Percentiles rank a stretch among this genome's conserved stretches.
Conservation (phyloP, 2,329 filamentous ascomycete species). For the Epichloe coenophiala region DNA sequence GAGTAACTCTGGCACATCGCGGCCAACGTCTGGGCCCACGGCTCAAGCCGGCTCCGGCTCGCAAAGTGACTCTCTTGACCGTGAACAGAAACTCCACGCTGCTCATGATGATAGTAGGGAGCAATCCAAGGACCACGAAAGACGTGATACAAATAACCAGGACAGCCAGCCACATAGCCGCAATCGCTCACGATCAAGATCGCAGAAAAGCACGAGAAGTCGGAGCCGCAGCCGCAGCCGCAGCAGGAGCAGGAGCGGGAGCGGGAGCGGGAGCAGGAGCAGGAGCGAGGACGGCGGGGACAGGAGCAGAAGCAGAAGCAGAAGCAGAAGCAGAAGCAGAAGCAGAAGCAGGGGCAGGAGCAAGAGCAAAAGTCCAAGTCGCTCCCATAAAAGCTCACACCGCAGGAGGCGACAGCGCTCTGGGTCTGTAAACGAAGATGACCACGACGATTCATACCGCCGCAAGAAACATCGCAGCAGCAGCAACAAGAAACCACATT, state of each 20-base stretch:
- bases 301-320: constrained; percentile 14
- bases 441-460: constrained; percentile 31
- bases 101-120: constrained; percentile 17
- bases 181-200: constrained; percentile 20
- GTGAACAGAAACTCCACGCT: constrained; percentile 22
- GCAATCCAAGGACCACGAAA: constrained; percentile 13
- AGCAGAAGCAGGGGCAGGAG: constrained; percentile 12
- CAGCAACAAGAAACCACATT: constrained; percentile 18
- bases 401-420: constrained; percentile 44
- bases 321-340: constrained; percentile 14
- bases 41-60: constrained; percentile 16
- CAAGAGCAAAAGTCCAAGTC: constrained; percentile 10
- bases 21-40: constrained; percentile 4
- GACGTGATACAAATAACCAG: constrained; percentile 12
- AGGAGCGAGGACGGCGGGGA: constrained; percentile 13
- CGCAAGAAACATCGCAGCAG: constrained; percentile 37
- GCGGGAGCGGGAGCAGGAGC: constrained; percentile 7
- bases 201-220: constrained; percentile 19
- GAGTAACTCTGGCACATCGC: constrained; percentile 6
- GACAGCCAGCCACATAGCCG: constrained; percentile 8
- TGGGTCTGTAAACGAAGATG: constrained; percentile 33
- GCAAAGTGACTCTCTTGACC: constrained; percentile 34
- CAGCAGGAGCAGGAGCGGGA: constrained; percentile 16
- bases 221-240: constrained; percentile 10
- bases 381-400: constrained; percentile 30